Evolutionary conservation across 2,329 filamentous ascomycete genomes (phyloP).

Genomic region (Trichoderma arundinaceum): DNA sequence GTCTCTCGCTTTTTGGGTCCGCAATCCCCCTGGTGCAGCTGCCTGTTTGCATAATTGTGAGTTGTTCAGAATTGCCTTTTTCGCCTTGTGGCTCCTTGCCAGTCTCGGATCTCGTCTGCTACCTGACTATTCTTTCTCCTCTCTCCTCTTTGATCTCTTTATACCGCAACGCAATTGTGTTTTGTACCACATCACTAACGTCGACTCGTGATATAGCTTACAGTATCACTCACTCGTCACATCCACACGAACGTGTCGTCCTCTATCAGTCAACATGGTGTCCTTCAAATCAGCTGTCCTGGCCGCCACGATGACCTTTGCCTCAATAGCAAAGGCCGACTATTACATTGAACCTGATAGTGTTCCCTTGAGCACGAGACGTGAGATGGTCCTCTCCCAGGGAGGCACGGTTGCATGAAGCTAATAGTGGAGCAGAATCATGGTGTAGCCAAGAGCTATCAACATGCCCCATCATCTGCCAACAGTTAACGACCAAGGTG

Average conservation of each 20-base stretch:
- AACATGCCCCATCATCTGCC: slow-evolving; percentile 75
- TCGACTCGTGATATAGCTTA: background rate
- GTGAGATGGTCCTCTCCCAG: slow-evolving; percentile 48
- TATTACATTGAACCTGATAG: slow-evolving; percentile 66
- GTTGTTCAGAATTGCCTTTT: slow-evolving; percentile 7
- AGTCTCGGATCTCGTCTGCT: background rate
- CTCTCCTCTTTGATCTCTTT: background rate
- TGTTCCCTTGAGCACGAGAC: slow-evolving; percentile 58
- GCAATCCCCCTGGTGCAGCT: slow-evolving; percentile 7
- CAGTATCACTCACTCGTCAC: slow-evolving; percentile 8
- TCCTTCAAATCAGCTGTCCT: slow-evolving; percentile 60
- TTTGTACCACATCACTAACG: slow-evolving; percentile 21
- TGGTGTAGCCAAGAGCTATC: slow-evolving; percentile 71
- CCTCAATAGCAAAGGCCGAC: slow-evolving; percentile 59
- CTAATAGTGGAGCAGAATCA: slow-evolving; percentile 49
- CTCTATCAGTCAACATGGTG: slow-evolving; percentile 52
- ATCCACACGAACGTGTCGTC: slow-evolving; percentile 8
- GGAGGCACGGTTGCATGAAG: background rate
- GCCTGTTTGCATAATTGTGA: slow-evolving; percentile 21
- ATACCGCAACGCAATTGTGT: background rate
- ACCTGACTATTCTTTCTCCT: background rate
- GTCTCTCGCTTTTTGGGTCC: slow-evolving; percentile 27
- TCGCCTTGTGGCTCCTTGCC: background rate
- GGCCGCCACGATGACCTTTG: slow-evolving; percentile 60
- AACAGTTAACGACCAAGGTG: slow-evolving; percentile 59